phyloP scores from a whole-genome alignment of 139 green algal genomes.

The Microglena sp. region DNA sequence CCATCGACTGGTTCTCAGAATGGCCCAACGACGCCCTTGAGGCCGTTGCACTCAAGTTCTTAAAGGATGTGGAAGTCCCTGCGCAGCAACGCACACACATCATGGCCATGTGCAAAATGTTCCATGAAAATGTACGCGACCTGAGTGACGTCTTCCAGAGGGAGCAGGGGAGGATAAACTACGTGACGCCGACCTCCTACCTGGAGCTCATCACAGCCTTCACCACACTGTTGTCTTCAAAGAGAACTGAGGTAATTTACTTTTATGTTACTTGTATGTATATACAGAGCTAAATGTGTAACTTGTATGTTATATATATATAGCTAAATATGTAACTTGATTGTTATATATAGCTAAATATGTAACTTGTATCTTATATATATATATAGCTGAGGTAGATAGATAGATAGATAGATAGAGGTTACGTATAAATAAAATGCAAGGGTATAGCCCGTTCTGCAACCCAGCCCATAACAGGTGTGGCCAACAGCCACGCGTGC shows the following conservation, averaged over 20 bases:
- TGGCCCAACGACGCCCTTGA: constrained; percentile 63
- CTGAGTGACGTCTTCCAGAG: constrained; percentile 27
- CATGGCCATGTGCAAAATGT: constrained; percentile 24
- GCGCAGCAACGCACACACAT: constrained; percentile 9
- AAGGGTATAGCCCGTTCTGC: no score
- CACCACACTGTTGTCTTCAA: constrained; percentile 36
- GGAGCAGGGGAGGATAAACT: constrained; percentile 64
- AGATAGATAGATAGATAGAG: no score
- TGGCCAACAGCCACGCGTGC: no score
- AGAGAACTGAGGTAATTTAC: constrained; percentile 40
- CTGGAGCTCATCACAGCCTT: constrained; percentile 68
- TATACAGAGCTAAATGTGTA: neutral
- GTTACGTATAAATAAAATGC: no score
- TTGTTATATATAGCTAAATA: neutral
- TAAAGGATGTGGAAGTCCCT: constrained; percentile 33
- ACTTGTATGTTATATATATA: neutral
- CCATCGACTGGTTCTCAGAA: constrained; percentile 60
- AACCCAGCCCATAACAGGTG: no score
- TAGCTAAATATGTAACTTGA: neutral
- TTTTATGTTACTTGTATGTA: neutral
- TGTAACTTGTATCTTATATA: neutral
- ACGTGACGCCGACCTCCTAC: constrained; percentile 75
- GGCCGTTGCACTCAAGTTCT: constrained; percentile 64
- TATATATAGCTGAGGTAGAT: neutral
- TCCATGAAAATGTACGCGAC: constrained; percentile 36